phyloP scores from a whole-genome alignment of 345 rosid genomes.

The Bruguiera gymnorhiza region DNA sequence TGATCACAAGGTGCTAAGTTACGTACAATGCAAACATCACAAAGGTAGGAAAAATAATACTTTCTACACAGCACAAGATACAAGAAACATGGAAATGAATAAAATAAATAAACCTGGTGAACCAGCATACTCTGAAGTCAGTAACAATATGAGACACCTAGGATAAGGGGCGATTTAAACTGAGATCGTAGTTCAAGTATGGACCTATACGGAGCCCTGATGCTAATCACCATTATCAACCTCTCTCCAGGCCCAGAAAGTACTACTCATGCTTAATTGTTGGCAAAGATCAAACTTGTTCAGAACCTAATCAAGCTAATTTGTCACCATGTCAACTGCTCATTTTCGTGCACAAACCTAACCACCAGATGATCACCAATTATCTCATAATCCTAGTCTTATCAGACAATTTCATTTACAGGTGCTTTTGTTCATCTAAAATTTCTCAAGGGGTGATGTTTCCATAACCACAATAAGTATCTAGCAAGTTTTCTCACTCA shows the following conservation, averaged over 20 bases:
- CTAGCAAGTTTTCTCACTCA: too few relatives aligned
- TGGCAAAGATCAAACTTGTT: neutral
- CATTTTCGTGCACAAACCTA: neutral
- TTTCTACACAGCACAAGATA: too few relatives aligned
- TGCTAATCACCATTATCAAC: too few relatives aligned
- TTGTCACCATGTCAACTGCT: neutral
- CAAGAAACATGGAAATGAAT: neutral
- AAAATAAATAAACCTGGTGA: neutral
- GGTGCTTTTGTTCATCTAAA: too few relatives aligned
- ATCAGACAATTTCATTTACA: too few relatives aligned
- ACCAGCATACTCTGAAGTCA: neutral
- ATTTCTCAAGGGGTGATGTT: too few relatives aligned
- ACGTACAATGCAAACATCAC: neutral
- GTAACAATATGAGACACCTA: too few relatives aligned
- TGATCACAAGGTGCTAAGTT: neutral
- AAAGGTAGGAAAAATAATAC: neutral
- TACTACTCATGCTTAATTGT: neutral
- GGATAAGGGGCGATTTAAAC: too few relatives aligned
- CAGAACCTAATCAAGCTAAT: neutral
- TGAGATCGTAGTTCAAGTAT: too few relatives aligned
- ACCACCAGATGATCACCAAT: neutral
- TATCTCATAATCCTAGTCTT: neutral
- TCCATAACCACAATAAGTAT: too few relatives aligned
- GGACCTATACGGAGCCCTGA: too few relatives aligned
- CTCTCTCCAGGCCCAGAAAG: too few relatives aligned